Evolutionary conservation across 768 basidiomycete genomes (phyloP).

Genomic region (Psilocybe subaeruginosa): DNA sequence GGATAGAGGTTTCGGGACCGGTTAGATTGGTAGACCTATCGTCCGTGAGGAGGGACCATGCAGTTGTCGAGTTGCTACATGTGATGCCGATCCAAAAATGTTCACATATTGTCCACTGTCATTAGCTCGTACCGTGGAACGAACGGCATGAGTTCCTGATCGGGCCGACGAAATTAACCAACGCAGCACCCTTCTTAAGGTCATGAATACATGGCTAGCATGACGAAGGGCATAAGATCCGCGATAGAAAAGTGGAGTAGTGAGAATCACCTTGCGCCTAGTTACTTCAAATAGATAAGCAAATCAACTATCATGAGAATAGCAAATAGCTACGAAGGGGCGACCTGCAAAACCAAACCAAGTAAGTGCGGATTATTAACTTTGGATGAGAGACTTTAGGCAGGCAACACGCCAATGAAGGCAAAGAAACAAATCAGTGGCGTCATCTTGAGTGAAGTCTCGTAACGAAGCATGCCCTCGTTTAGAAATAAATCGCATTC

Average conservation of each 20-base stretch:
- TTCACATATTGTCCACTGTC: neutral
- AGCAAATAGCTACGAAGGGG: too few species aligned
- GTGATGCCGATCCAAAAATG: slow-evolving; percentile 13
- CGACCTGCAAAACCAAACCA: too few species aligned
- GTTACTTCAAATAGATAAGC: neutral
- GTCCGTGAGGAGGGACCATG: slow-evolving; percentile 17
- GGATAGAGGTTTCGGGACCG: slow-evolving; percentile 14
- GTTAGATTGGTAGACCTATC: slow-evolving; percentile 17
- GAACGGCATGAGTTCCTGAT: neutral
- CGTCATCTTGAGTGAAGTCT: too few species aligned
- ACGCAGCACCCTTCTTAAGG: neutral
- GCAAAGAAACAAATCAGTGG: neutral
- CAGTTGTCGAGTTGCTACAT: slow-evolving; percentile 11
- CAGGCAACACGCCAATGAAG: neutral
- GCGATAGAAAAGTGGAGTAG: neutral
- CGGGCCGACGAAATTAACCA: slow-evolving; percentile 4
- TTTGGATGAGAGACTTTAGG: too few species aligned
- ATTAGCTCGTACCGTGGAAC: slow-evolving; percentile 2
- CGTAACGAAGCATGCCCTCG: neutral
- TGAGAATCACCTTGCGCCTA: neutral
- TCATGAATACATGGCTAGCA: neutral
- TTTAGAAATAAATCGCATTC: neutral
- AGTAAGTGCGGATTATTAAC: too few species aligned
- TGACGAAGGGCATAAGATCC: neutral
- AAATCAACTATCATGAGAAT: neutral